Base-by-base conservation (phyloP, 2,329 filamentous ascomycete genomes). In the Trichophyton benhamiae region DNA sequence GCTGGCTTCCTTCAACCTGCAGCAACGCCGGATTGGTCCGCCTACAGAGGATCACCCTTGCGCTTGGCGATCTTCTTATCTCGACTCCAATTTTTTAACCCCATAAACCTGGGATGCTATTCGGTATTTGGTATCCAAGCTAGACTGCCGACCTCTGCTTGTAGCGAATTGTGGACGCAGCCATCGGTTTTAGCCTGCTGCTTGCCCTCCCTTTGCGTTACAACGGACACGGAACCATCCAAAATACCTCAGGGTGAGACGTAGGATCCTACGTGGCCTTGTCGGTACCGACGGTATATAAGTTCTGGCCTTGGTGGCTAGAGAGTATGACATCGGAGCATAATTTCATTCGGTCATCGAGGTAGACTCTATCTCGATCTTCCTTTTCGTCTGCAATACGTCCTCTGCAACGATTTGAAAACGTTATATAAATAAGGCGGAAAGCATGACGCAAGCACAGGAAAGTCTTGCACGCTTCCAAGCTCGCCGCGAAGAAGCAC, bases 11-110 rank as follows among this genome's bases (percentile, higher is more conserved):
- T 25, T 33, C 52, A 8, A 36, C 5, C 4, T 30, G 20, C 52
- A 25, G 11, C 20, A 36, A 55, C 30, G 52, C n/a, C 52, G 33
- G 52, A 55, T 55, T 55, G 52, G 27, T 17, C 52, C 52, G 17
- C 27, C n/a, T 36, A 36, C 49, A 11, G 8, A 55, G 15, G 27
- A 55, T 36, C 52, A 55, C 13, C 52, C 27, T 33, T 36, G 15
- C 30, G 5, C 52, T 55, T 55, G 52, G 52, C 52, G 52, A 55
- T 55, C 52, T 1, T 55, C 52, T 55, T 55, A 55, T 55, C 46
- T 52, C 3, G 20, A 52, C 46, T 52, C 46, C 52, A 36, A 15
- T 55, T 55, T 22, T 52, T 52, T 8, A 22, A 52, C 46, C 9
- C 52, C 52, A 55, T 55, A 27, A 7, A 22, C 52, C 52, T 36